Evolutionary conservation across 2,329 filamentous ascomycete species (phyloP), one percentile per base, ranked within the genome.

Genomic region (Paraphaeosphaeria sporulosa): DNA sequence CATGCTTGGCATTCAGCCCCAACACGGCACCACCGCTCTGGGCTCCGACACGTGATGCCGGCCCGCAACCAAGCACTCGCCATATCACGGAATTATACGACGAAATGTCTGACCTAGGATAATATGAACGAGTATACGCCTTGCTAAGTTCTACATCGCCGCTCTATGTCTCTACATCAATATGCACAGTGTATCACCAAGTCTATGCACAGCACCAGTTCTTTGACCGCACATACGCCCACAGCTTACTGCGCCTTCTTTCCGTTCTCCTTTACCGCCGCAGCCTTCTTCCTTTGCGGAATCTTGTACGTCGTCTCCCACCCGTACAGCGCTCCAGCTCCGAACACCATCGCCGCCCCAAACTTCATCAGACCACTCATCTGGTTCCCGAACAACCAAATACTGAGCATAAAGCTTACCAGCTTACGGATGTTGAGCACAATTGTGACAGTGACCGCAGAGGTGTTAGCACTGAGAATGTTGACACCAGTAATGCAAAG

Each of bases 401-500:
- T 96, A 69, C 94, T 97, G 60, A 98, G 78, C 63, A 98, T 81
- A 62, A 98, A 85, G 71, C 94, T 97, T 57, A 97, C 90, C 21
- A 99, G 83, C 79, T 99, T 99, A 68, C 95, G 87, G 61, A 99
- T 91, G 76, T 98, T 99, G 61, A 99, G 84, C 50, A 98, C 93
- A 69, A 99, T 96, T 1, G 94, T 97, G 25, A 99, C 95, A 0
- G 95, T 98, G 57, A 99, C 85, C 0, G 95, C 96, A 3, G 94
- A 94, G 3, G 92, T 92, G 57, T 90, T 90, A 0, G 94, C 92
- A 1, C 92, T 94, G 4, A 99, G 84, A n/a, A 97, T 85, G 69
- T 98, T 98, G 59, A 99, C 95, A 1, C 95, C 95, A 3, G 94
- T 91, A 64, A 99, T 98, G 77, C 95, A 99, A 25, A 93, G 87